Conservation (phyloP, 306 rosid genomes). For the Malus asiatica region DNA sequence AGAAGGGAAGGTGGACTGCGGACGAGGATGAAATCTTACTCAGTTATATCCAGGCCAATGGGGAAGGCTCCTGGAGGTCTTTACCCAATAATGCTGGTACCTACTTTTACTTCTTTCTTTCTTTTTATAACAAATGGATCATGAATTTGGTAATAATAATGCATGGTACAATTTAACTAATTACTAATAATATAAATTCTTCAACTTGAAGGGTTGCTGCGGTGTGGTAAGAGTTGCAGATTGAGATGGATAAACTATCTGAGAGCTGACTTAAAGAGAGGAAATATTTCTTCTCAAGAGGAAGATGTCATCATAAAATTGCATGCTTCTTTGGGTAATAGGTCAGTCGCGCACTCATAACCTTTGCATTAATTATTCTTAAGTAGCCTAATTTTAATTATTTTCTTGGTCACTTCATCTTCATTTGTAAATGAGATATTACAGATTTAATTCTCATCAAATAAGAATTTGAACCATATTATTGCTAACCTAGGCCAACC, state of each 20-base stretch:
- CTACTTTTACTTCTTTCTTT: not conserved
- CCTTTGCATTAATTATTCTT: not conserved
- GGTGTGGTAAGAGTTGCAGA: conserved; percentile 88
- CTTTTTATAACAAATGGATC: not conserved
- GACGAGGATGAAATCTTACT: conserved; percentile 67
- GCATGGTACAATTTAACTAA: not conserved
- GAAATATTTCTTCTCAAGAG: conserved; percentile 59
- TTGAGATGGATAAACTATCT: conserved; percentile 79
- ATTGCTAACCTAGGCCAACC: too few species aligned
- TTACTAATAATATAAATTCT: too few species aligned
- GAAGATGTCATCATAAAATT: conserved; percentile 46
- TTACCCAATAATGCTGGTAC: conserved; percentile 81
- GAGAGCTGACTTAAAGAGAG: conserved; percentile 62
- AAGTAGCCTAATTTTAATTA: not conserved
- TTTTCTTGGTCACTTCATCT: too few species aligned
- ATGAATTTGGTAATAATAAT: not conserved
- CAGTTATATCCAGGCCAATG: conserved; percentile 51
- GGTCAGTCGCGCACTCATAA: conserved; percentile 21
- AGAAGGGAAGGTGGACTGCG: conserved; percentile 71
- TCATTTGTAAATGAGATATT: accelerated
- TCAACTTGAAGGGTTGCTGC: conserved; percentile 42
- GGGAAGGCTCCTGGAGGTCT: conserved; percentile 91
- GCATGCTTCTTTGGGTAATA: conserved; percentile 66
- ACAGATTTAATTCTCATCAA: too few species aligned
- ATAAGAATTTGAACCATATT: too few species aligned